Conservation (phyloP, 306 rosid genomes). For the Rosa multiflora region DNA sequence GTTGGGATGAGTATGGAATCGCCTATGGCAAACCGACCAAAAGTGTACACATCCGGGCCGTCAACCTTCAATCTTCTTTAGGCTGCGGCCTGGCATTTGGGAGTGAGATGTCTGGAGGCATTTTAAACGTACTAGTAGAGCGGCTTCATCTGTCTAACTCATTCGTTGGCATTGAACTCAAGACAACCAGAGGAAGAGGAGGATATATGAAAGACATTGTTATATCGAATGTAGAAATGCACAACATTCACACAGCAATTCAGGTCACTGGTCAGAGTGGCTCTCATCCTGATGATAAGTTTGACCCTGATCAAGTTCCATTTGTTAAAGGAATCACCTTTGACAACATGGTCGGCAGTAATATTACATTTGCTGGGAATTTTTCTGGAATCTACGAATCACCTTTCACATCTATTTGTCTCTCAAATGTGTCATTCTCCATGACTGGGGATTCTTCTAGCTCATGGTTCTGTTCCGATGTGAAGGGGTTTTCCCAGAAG, state of each 20-base stretch:
- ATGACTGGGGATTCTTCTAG: conserved; percentile 29
- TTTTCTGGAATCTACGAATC: conserved; percentile 48
- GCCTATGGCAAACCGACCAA: conserved; percentile 48
- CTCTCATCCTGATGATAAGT: conserved; percentile 59
- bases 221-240: conserved; percentile 37
- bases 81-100: conserved; percentile 63
- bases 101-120: conserved; percentile 74
- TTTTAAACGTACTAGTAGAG: conserved; percentile 40
- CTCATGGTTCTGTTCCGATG: conserved; percentile 55
- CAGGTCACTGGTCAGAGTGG: conserved; percentile 42
- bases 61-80: conserved; percentile 41
- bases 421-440: conserved; percentile 48
- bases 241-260: conserved; percentile 41
- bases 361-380: conserved; percentile 47
- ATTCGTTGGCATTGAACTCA: conserved; percentile 40
- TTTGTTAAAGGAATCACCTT: conserved; percentile 40
- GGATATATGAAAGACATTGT: conserved; percentile 49
- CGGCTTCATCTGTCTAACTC: conserved; percentile 42
- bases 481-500: conserved; percentile 35
- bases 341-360: conserved; percentile 42
- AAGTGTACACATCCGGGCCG: conserved; percentile 43
- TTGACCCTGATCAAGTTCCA: conserved; percentile 55
- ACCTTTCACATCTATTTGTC: conserved; percentile 46
- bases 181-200: conserved; percentile 63
- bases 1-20: conserved; percentile 73